A percentile compares a stretch with the other conserved stretches of the same genome.
Evolutionary conservation across 441 rosid species (phyloP).

Genomic region (Adansonia grandidieri): DNA sequence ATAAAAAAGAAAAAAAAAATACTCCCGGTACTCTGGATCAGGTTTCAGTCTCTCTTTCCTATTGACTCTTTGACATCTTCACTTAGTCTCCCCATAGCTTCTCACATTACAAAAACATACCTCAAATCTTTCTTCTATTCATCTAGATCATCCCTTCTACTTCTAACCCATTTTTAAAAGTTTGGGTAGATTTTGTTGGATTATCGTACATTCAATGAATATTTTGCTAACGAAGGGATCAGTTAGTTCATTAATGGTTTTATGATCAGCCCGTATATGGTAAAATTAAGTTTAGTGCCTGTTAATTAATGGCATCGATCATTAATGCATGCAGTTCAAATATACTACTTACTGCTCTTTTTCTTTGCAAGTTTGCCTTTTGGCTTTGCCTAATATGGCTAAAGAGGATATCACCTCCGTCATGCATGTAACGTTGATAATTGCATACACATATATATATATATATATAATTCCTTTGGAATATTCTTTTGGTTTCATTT

Average conservation of each 20-base stretch:
- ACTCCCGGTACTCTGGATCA: neutral
- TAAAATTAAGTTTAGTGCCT: neutral
- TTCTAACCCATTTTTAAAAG: too few species aligned
- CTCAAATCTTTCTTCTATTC: neutral
- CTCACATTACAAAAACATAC: neutral
- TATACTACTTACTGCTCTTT: neutral
- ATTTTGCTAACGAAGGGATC: neutral
- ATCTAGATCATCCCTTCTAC: neutral
- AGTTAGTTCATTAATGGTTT: neutral
- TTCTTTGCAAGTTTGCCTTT: neutral
- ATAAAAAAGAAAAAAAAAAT: neutral
- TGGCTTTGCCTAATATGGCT: too few species aligned
- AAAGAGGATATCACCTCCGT: neutral
- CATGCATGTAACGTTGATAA: neutral
- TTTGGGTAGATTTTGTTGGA: neutral
- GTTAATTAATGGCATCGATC: neutral
- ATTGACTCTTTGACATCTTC: neutral
- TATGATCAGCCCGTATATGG: neutral
- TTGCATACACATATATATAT: too few species aligned
- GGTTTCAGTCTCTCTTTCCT: neutral
- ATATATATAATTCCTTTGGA: neutral
- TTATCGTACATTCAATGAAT: neutral
- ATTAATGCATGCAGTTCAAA: neutral
- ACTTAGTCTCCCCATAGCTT: neutral
- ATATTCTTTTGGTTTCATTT: constrained; percentile 6